These are phyloP conservation scores for Sclerotinia nivalis DNA, from an alignment of 2,329 filamentous ascomycete genomes.

Conservation along the genomic window DNA sequence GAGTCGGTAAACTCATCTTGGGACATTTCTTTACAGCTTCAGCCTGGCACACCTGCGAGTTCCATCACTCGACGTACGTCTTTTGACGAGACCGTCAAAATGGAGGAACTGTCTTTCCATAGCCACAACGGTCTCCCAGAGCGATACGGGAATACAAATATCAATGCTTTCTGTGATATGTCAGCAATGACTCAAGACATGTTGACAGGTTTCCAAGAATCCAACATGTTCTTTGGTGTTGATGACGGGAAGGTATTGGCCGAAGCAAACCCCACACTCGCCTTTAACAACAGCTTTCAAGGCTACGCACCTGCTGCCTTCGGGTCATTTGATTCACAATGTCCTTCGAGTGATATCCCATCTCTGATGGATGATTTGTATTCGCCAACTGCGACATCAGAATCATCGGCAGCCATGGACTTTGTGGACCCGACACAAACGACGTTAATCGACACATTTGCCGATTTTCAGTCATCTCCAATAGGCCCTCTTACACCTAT, in stretches of 20 bases:
- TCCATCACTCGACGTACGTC: constrained; percentile 13
- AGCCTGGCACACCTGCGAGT: constrained; percentile 9
- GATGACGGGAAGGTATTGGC: constrained; percentile 16
- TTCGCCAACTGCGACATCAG: constrained; percentile 29
- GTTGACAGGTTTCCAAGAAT: constrained; percentile 23
- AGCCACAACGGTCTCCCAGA: constrained; percentile 23
- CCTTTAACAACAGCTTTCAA: constrained; percentile 23
- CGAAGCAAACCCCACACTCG: constrained; percentile 23
- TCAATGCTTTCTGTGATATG: constrained; percentile 25
- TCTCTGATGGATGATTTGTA: constrained; percentile 30
- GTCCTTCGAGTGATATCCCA: constrained; percentile 28
- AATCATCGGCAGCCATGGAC: constrained; percentile 28
- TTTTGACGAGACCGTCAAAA: constrained; percentile 14
- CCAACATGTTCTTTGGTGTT: constrained; percentile 25
- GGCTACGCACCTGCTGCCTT: constrained; percentile 14
- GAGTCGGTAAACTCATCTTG: constrained; percentile 21
- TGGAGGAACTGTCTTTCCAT: constrained; percentile 28
- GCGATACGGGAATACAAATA: constrained; percentile 14
- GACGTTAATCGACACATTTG: constrained; percentile 32
- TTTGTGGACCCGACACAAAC: constrained; percentile 38
- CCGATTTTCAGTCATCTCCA: constrained; percentile 23
- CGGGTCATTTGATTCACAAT: constrained; percentile 19
- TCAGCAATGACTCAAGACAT: constrained; percentile 28
- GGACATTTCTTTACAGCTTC: constrained; percentile 18
- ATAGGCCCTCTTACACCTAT: constrained; percentile 23